These are phyloP conservation scores for Fusarium sp. DNA, from an alignment of 2,329 filamentous ascomycete species.

Conservation along the genomic window DNA sequence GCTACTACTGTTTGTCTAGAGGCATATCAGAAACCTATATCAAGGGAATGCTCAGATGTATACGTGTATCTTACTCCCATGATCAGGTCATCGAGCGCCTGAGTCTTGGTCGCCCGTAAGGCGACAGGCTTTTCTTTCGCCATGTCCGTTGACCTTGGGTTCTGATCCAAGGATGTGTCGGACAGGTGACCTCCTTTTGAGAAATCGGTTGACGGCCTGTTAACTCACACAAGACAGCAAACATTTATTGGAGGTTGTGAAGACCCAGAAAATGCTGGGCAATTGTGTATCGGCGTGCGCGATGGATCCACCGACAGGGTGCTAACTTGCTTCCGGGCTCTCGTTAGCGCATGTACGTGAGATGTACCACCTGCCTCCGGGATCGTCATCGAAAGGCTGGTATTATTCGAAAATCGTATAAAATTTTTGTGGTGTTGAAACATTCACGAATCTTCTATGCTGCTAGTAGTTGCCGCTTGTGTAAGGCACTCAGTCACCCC, in stretches of 20 bases:
- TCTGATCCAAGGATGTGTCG: not conserved
- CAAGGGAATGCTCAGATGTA: not conserved
- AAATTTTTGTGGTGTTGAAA: not conserved
- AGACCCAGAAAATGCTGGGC: constrained; percentile 15
- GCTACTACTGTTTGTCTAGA: constrained; percentile 84
- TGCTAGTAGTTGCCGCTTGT: not conserved
- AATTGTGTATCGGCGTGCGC: constrained; percentile 23
- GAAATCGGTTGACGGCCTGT: not conserved
- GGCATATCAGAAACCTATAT: constrained; percentile 2
- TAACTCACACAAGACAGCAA: not conserved
- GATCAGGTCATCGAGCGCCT: constrained; percentile 59
- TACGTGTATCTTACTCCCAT: constrained; percentile 57
- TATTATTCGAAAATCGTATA: not conserved
- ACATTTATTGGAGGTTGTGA: constrained; percentile 3
- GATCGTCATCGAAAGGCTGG: not conserved
- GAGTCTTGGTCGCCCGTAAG: constrained; percentile 37
- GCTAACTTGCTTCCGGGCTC: not conserved
- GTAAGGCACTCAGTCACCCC: not conserved
- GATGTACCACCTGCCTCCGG: constrained; percentile 9
- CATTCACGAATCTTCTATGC: not conserved
- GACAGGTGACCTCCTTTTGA: not conserved
- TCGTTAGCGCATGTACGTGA: constrained; percentile 5
- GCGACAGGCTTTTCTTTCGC: constrained; percentile 21
- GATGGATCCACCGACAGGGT: constrained; percentile 1
- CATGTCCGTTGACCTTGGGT: constrained; percentile 15